Evolutionary conservation across 2,329 filamentous ascomycete genomes (phyloP).

Genomic region (Setomelanomma holmii): DNA sequence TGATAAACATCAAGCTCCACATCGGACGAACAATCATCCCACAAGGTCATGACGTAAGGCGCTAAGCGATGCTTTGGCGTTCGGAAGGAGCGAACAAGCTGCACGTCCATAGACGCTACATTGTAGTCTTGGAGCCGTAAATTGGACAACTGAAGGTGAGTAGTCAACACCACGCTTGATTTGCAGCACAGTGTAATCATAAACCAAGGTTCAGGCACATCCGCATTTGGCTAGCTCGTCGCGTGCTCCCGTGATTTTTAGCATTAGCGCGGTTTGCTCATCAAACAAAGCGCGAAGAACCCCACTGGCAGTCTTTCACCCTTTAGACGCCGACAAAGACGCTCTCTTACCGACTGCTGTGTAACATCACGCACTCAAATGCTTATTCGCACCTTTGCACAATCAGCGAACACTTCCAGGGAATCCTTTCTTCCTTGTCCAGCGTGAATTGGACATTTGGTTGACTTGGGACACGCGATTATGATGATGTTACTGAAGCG

Average conservation of each 20-base stretch:
- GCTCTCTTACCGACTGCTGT: not conserved
- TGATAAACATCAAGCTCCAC: not conserved
- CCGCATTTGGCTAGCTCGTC: slow-evolving; percentile 5
- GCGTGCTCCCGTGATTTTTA: slow-evolving; percentile 35
- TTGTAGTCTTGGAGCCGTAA: too few species aligned
- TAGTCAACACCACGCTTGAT: too few species aligned
- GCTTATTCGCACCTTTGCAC: not conserved
- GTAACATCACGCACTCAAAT: not conserved
- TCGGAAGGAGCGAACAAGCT: not conserved
- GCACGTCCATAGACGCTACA: not conserved
- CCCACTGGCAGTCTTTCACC: slow-evolving; percentile 15
- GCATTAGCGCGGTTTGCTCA: slow-evolving; percentile 31
- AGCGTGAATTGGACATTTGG: too few species aligned
- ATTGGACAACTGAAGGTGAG: too few species aligned
- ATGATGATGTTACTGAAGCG: not conserved
- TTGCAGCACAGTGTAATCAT: too few species aligned
- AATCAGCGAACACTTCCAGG: too few species aligned
- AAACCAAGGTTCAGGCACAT: not conserved
- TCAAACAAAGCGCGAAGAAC: slow-evolving; percentile 12
- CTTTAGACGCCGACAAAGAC: slow-evolving; percentile 1
- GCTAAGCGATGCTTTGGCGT: not conserved
- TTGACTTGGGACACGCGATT: not conserved
- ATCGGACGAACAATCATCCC: not conserved
- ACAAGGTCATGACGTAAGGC: slow-evolving; percentile 9
- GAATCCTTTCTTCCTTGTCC: too few species aligned